phyloP scores from a whole-genome alignment of 106 monocot genomes.

The Platanthera guangdongensis region DNA sequence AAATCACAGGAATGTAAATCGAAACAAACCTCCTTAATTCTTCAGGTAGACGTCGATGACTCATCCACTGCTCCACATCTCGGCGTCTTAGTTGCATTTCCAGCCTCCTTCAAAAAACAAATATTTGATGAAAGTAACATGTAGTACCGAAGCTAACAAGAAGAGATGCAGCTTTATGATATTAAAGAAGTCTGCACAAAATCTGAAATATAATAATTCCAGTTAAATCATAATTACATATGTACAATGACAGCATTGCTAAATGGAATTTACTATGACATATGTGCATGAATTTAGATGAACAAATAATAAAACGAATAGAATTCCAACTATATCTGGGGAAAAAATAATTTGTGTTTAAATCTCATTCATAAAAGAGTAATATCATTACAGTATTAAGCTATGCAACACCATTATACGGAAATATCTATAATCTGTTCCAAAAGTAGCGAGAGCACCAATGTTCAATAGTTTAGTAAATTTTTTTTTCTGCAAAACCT shows the following conservation, averaged over 20 bases:
- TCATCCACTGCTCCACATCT: slow-evolving; percentile 70
- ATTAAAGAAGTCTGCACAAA: not conserved
- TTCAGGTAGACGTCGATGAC: slow-evolving; percentile 52
- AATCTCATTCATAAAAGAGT: not conserved
- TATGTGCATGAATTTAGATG: not conserved
- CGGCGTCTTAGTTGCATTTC: slow-evolving; percentile 59
- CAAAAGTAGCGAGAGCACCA: too few species aligned
- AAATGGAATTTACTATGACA: not conserved
- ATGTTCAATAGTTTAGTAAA: too few species aligned
- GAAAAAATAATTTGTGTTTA: not conserved
- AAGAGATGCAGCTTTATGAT: not conserved
- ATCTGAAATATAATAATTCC: not conserved
- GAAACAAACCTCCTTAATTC: slow-evolving; percentile 17
- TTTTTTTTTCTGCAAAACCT: too few species aligned
- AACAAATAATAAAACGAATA: not conserved
- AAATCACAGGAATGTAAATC: not conserved
- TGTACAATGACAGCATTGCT: not conserved
- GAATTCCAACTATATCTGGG: not conserved
- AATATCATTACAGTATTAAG: too few species aligned
- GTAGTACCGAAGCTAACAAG: not conserved
- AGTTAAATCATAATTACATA: not conserved
- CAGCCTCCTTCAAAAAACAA: slow-evolving; percentile 28
- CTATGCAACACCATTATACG: too few species aligned
- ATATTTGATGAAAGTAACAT: not conserved
- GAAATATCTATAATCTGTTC: too few species aligned